Conservation (phyloP, 140 eudicot species). For the Senecio squalidus region DNA sequence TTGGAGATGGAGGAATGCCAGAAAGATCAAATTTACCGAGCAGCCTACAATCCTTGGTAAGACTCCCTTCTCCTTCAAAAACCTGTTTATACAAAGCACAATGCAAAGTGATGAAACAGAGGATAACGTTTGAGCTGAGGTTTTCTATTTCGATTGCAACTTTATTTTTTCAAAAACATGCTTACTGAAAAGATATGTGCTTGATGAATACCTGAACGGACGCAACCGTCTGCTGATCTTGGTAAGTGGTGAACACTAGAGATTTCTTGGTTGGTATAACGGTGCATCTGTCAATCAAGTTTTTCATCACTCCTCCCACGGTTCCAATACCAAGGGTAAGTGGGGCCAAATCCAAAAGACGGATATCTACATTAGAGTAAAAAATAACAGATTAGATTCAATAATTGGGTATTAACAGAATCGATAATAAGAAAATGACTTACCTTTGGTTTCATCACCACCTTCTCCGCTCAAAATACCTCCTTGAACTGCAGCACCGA, state of each 20-base stretch:
- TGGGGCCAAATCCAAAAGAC: constrained; percentile 70
- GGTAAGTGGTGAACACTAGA: constrained; percentile 66
- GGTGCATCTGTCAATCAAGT: constrained; percentile 63
- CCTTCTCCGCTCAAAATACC: no score
- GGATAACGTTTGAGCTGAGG: no score
- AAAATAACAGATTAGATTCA: background rate
- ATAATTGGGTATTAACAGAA: background rate
- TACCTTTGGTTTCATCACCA: no score
- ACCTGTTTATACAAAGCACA: no score
- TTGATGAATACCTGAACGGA: no score
- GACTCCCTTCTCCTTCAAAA: no score
- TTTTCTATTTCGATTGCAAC: no score
- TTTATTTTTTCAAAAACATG: no score
- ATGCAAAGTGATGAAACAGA: no score
- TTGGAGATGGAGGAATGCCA: constrained; percentile 66
- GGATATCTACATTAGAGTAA: constrained; percentile 33
- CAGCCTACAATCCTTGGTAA: no score
- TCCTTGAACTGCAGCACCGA: constrained; percentile 68
- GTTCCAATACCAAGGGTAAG: constrained; percentile 73
- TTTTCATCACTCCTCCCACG: constrained; percentile 75
- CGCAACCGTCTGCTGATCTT: constrained; percentile 65
- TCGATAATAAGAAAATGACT: no score
- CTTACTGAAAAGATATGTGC: no score
- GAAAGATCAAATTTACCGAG: constrained; percentile 74
- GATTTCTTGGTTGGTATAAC: constrained; percentile 70